Base-by-base conservation (phyloP, 2,329 filamentous ascomycete genomes). In the Trichoderma sp. region DNA sequence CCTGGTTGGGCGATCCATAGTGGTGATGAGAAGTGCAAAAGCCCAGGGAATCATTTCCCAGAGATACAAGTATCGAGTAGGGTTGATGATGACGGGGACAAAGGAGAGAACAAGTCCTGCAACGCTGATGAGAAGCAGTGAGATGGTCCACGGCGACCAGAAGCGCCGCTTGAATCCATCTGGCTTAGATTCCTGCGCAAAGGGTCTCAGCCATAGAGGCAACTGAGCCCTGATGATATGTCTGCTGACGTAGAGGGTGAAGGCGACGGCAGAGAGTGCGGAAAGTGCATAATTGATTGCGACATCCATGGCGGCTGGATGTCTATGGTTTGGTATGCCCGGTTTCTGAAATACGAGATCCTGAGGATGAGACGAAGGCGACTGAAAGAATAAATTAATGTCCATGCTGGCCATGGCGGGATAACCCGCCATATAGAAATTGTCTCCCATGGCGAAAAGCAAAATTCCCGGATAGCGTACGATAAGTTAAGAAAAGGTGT, bases 161-260 rank as follows among this genome's bases (percentile, higher is more conserved):
- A 70, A 64, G 52, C 71, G 78, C 27, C 72, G 69, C 45, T 74
- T 77, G 19, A 70, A 45, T 0, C 64, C 37, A 1, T 67, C 70
- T 1, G 73, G 71, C 0, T 56, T 71, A 22, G 78, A 69, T 70
- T 84, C 82, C 9, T 76, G 73, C 3, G 83, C 82, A 68, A 84
- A 84, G 2, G 79, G 78, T 10, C 75, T 77, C 15, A 78, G 73
- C 81, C 82, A 84, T 52, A 72, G 74, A 0, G 83, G 82, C 1
- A 79, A 73, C 3, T 70, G 69, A 4, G 74, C 74, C 2, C 72
- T 69, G 6, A 80, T 66, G 3, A 70, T 72, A 4, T 70, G 64
- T 8, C 70, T 74, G 67, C 59, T 67, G 27, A 78, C 32, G 63
- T 79, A 76, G 17, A 80, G 60, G 19, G 78, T 67, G 25, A 75